Evolutionary conservation across 2,329 filamentous ascomycete genomes (phyloP).

Genomic region (Colletotrichum magnum): DNA sequence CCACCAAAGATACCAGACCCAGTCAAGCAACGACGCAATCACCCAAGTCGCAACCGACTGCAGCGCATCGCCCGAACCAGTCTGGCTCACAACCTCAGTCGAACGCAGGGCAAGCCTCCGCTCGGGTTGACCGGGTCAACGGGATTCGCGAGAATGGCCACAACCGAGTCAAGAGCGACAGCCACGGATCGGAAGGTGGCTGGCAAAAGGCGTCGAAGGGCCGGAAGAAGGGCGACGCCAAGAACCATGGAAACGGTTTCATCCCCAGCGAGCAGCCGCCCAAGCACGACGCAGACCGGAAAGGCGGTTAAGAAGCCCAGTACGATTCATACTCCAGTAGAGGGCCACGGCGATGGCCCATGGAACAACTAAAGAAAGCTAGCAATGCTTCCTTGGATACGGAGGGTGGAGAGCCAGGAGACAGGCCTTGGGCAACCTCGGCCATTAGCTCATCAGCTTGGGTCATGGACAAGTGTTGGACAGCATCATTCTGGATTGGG

Average conservation of each 20-base stretch:
- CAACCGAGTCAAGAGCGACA: conserved; percentile 69
- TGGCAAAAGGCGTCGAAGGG: conserved; percentile 74
- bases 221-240: conserved; percentile 67
- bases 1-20: conserved; percentile 48
- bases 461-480: conserved; percentile 32
- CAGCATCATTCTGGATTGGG: conserved; percentile 35
- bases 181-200: conserved; percentile 57
- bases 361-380: conserved; percentile 17
- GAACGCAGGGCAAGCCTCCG: conserved; percentile 42
- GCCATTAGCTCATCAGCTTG: conserved; percentile 5
- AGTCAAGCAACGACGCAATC: conserved; percentile 40
- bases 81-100: conserved; percentile 47
- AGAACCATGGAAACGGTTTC: conserved; percentile 58
- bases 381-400: conserved; percentile 36
- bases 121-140: conserved; percentile 54
- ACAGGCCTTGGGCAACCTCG: neutral
- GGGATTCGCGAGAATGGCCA: conserved; percentile 67
- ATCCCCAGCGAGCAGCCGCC: conserved; percentile 66
- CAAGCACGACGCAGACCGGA: conserved; percentile 72
- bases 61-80: conserved; percentile 25
- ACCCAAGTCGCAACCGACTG: conserved; percentile 41
- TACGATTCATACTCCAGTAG: neutral
- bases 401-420: conserved; percentile 5
- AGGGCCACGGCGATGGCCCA: no score
- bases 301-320: conserved; percentile 66